phyloP scores from a whole-genome alignment of 1,284 basidiomycete species.

The Moniliophthora roreri region DNA sequence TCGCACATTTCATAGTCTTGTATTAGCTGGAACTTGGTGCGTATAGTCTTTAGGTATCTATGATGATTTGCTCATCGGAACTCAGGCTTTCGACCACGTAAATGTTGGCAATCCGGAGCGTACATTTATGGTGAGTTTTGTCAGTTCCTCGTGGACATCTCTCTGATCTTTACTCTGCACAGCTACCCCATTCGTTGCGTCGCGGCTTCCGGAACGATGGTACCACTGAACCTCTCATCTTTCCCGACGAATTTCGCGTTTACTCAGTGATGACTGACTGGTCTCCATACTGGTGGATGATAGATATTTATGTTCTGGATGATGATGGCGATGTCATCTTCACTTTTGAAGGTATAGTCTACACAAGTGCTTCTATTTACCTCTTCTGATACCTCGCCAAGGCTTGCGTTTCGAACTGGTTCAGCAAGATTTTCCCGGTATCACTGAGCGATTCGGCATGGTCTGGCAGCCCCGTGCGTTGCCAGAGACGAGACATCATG shows the following conservation, averaged over 20 bases:
- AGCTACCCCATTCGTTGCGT: slow-evolving; percentile 19
- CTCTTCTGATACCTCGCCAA: too few relatives aligned
- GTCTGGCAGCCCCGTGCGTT: neutral
- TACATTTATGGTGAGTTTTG: slow-evolving; percentile 1
- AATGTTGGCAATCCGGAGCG: slow-evolving; percentile 1
- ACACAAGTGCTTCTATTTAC: too few relatives aligned
- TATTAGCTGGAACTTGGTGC: slow-evolving; percentile 1
- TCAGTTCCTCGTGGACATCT: too few relatives aligned
- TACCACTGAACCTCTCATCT: slow-evolving; percentile 14
- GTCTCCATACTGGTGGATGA: slow-evolving; percentile 12
- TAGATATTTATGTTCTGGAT: slow-evolving; percentile 16
- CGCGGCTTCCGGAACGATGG: slow-evolving; percentile 20
- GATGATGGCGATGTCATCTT: slow-evolving; percentile 11
- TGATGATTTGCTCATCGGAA: neutral
- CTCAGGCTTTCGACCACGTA: neutral
- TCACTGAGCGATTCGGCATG: slow-evolving; percentile 1
- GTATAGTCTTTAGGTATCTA: neutral
- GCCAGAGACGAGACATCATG: neutral
- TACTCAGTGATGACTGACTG: slow-evolving; percentile 18
- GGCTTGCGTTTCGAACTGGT: neutral
- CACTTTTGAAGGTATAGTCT: slow-evolving; percentile 7
- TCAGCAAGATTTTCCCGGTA: neutral
- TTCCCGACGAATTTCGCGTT: slow-evolving; percentile 17
- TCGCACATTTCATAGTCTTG: neutral
- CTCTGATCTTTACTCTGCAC: neutral